Evolutionary conservation across 2,329 filamentous ascomycete genomes (phyloP), one percentile per base, ranked within the genome.

Genomic region (Pseudonectria foliicola): DNA sequence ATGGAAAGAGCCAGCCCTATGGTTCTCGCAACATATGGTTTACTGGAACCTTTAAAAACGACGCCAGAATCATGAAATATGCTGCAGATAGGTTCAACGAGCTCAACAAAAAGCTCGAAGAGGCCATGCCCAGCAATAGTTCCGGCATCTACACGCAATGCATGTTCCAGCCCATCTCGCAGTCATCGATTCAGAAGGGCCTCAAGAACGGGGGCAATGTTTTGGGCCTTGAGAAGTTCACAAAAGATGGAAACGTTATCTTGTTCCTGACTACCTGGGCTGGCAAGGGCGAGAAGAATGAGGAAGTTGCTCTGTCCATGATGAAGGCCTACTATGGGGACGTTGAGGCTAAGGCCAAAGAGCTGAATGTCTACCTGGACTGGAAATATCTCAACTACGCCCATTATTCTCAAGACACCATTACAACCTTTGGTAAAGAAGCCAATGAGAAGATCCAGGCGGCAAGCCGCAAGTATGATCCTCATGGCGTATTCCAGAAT

Each of bases 321-420:
- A 49, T 67, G 6, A 50, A 52, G 25, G 44, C 46, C 2, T 64
- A 61, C 10, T 21, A 60, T 38, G 33, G 60, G 35, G 50, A 54
- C 3, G 41, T 62, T 6, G 52, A 56, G 27, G 38, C 35, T 2
- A 53, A 51, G 28, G 45, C 54, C 0, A 42, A 45, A 29, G 45
- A 51, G 29, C 35, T 53, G 13, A 49, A 44, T 0, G 37, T 53
- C 4, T 45, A 43, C 6, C 57, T 54, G 40, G 36, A 49, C 4
- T 57, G 54, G 53, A 50, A 48, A 29, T 71, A 67, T 33, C 50
- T 69, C 33, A 69, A 71, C 48, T 70, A 71, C 31, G 65, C 64
- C 2, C 53, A 61, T 28, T 39, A 45, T 3, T 52, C 48, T 13
- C 64, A 70, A 46, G 52, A 64, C 23, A 55, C 57, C 3, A 49